Evolutionary conservation across 495 filamentous ascomycete genomes (phyloP), one percentile per base, ranked within the genome.

Genomic region (Penicillium flavigenum): DNA sequence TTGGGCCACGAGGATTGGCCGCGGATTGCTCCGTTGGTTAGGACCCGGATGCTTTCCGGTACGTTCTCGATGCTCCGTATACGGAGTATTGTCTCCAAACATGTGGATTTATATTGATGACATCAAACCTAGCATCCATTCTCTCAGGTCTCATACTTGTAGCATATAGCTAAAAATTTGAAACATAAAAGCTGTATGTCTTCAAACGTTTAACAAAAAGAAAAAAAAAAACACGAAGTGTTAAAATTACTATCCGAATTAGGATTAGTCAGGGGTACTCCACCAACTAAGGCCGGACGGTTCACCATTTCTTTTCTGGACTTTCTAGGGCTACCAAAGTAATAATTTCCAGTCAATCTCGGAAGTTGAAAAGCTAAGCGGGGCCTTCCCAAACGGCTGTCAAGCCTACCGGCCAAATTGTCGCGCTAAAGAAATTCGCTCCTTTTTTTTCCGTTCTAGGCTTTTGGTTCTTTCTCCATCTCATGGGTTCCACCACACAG

Each of bases 381-480:
- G 58, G 55, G 26, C 27, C n/a, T 47, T 34, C 39, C 46, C 58
- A 57, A 39, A 67, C 64, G 64, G 64, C 64, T 67, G 64, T 67
- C 64, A 67, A 53, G 48, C 55, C 56, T 60, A 36, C 55, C 55
- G 42, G 24, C n/a, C n/a, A 58, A 49, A 50, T 58, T 38, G 14
- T 9, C n/a, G n/a, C 51, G 52, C 53, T 55, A 47, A 57, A 58
- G 50, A 55, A 56, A 48, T 59, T 53, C 51, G 56, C 56, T 56
- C 39, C 36, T 41, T 29, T 39, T 41, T 29, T 39, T 50, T 38
- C 47, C 20, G 48, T 38, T 55, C 59, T 51, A 56, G 54, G 57
- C 60, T 53, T 45, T 5, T 19, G 24, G 36, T 16, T 5, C 5
- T 39, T 5, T 20, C 12, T 27, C 22, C 22, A 24, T 24, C 22